Evolutionary conservation across 139 green algal genomes (phyloP), one percentile per base, ranked within the genome.

Genomic region (Nannochloris sp.): DNA sequence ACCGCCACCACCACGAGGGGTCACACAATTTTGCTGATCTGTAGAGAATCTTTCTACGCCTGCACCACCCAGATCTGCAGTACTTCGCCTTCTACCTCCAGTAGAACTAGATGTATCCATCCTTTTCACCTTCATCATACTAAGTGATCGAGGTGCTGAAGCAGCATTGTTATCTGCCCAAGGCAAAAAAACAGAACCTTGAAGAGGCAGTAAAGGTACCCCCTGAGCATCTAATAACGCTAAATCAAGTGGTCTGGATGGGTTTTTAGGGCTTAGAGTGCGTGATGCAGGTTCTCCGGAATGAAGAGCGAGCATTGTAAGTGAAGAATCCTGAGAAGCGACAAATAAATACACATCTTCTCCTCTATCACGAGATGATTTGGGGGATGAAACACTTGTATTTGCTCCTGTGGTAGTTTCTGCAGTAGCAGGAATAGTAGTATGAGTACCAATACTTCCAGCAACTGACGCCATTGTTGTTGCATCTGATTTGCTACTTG

Each of bases 91-190:
- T 30, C 30, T 29, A 46, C 13, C 27, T 39, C 58, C n/a, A n/a
- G n/a, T 19, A 62, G 23, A 42, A 30, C n/a, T 54, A 42, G 14
- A 33, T 6, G 34, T 15, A 48, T 36, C n/a, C n/a, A n/a, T n/a
- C n/a, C n/a, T n/a, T n/a, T n/a, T n/a, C n/a, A n/a, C n/a, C n/a
- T n/a, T n/a, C n/a, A n/a, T n/a, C n/a, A n/a, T n/a, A n/a, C n/a
- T n/a, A n/a, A n/a, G n/a, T n/a, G n/a, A n/a, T n/a, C 19, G 42
- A 51, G 42, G 19, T 13, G 51, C 34, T 24, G 29, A 27, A 23
- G 47, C 12, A 24, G 59, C 46, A 64, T 81, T 73, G 51, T 83
- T 83, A 55, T 64, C 53, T 27, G 77, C 74, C 77, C 77, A 83
- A 36, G 61, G 36, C 7, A 83, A 67, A 12, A 60, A 48, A 38